Conservation (phyloP, 371 early-diverging fungal species). For the Mortierella sp. region DNA sequence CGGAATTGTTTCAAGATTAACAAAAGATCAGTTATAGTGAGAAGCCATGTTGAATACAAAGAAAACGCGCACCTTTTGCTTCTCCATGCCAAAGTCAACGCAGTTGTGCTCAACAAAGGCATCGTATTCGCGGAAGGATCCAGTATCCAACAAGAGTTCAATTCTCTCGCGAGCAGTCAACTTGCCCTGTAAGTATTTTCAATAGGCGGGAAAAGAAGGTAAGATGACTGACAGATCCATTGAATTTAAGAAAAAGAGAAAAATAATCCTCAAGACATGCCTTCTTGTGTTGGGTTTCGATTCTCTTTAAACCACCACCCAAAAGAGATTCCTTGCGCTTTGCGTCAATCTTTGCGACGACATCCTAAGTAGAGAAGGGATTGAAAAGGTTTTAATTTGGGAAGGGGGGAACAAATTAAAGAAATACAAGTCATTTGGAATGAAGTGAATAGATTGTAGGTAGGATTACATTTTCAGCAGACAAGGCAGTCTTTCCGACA, state of each 20-base stretch:
- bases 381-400: not conserved
- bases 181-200: slow-evolving; percentile 78
- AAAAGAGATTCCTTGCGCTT: slow-evolving; percentile 82
- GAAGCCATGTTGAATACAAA: not conserved
- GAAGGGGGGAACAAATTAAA: not conserved
- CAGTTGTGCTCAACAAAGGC: slow-evolving; percentile 97
- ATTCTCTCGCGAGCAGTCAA: slow-evolving; percentile 96
- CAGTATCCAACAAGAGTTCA: slow-evolving; percentile 86
- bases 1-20: not conserved
- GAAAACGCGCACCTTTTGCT: slow-evolving; percentile 66
- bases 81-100: slow-evolving; percentile 93
- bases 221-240: not conserved
- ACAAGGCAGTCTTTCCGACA: slow-evolving; percentile 55
- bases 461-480: slow-evolving; percentile 47
- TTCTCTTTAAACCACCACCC: slow-evolving; percentile 89
- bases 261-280: slow-evolving; percentile 57
- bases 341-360: slow-evolving; percentile 67
- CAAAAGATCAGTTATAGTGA: slow-evolving; percentile 3
- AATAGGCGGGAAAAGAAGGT: not conserved
- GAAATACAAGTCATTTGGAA: not conserved
- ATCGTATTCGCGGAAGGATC: slow-evolving; percentile 94
- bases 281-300: slow-evolving; percentile 93
- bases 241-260: not conserved
- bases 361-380: slow-evolving; percentile 44
- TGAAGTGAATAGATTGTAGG: not conserved